Conservation (phyloP, 352 stramenopile species). For the Pythium plurisporium region DNA sequence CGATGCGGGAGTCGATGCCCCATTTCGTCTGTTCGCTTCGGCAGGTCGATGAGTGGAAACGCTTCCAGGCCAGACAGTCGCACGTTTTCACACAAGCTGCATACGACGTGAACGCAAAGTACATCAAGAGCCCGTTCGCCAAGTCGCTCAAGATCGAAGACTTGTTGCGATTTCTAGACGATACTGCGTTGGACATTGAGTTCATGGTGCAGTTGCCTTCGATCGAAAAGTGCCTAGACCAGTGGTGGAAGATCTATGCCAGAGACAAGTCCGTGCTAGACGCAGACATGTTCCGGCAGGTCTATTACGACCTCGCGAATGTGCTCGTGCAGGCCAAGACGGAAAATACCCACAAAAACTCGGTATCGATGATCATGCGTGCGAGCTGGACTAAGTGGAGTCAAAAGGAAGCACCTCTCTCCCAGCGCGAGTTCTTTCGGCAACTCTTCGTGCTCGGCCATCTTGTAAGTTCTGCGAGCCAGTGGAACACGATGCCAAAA, state of each 20-base stretch:
- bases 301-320: conserved; percentile 71
- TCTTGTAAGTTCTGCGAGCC: conserved; percentile 33
- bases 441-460: conserved; percentile 72
- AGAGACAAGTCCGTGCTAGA: conserved; percentile 37
- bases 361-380: conserved; percentile 71
- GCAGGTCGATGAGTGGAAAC: conserved; percentile 68
- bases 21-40: conserved; percentile 73
- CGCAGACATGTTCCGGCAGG: conserved; percentile 56
- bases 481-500: not conserved
- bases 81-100: conserved; percentile 53
- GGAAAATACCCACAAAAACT: conserved; percentile 74
- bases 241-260: conserved; percentile 61
- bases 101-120: conserved; percentile 65
- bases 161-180: conserved; percentile 62
- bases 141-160: conserved; percentile 60
- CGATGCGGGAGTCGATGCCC: conserved; percentile 74
- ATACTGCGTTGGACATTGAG: conserved; percentile 73
- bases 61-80: conserved; percentile 47
- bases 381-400: conserved; percentile 68
- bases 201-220: conserved; percentile 82
- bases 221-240: conserved; percentile 72
- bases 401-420: conserved; percentile 44
- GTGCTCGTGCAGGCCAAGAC: conserved; percentile 75
- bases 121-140: conserved; percentile 70
- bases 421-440: conserved; percentile 53